Conservation (phyloP, 345 rosid species). For the Eucalyptus globulus region DNA sequence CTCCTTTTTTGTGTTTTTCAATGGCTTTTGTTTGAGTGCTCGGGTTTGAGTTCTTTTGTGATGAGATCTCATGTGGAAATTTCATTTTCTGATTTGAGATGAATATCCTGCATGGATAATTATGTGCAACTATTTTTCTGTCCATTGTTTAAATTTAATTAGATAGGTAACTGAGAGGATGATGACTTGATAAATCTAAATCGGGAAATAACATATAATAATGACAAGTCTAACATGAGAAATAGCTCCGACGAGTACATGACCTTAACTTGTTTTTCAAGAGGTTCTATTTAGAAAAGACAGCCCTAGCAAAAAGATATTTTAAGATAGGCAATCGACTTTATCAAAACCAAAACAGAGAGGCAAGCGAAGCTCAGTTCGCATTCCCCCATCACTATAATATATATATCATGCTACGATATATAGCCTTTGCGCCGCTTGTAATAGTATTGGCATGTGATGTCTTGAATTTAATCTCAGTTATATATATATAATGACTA, state of each 20-base stretch:
- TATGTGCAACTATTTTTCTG: background rate
- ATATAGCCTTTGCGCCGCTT: too few species aligned
- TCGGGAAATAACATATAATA: background rate
- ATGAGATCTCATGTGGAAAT: rapidly evolving
- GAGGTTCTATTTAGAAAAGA: background rate
- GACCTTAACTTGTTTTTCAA: background rate
- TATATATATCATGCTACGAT: too few species aligned
- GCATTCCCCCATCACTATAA: background rate
- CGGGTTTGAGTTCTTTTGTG: background rate
- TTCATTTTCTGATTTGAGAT: too few species aligned
- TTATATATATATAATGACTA: too few species aligned
- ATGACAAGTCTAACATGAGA: background rate
- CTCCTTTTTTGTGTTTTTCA: background rate
- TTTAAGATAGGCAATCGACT: background rate
- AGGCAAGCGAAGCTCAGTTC: too few species aligned
- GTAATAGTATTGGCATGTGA: too few species aligned
- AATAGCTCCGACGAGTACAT: background rate
- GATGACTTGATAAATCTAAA: background rate
- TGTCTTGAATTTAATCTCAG: too few species aligned
- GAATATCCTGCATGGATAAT: rapidly evolving
- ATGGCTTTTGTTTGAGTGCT: background rate
- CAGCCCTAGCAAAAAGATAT: background rate
- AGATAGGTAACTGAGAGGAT: rapidly evolving
- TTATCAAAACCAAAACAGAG: rapidly evolving
- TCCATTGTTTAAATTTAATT: too few species aligned